Evolutionary conservation across 768 basidiomycete species (phyloP).

Genomic region (Erythrobasidium yunnanense): DNA sequence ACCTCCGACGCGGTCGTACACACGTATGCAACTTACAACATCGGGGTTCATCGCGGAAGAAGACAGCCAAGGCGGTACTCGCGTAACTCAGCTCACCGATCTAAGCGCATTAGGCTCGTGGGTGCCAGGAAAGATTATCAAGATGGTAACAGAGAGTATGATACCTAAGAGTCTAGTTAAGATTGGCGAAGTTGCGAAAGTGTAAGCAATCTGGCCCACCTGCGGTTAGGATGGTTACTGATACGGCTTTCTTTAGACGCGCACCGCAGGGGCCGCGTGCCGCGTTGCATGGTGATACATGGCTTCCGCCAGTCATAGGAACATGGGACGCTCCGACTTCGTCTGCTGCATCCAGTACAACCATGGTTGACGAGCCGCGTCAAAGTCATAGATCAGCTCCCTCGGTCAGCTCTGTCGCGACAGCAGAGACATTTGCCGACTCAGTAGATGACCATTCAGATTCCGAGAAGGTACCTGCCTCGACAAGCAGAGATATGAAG

Average conservation of each 20-base stretch:
- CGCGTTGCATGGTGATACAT: constrained; percentile 14
- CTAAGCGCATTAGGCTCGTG: constrained; percentile 33
- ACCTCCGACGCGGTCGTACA: constrained; percentile 27
- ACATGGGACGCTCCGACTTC: background rate
- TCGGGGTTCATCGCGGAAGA: constrained; percentile 36
- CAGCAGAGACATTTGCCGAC: no score
- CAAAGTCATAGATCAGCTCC: background rate
- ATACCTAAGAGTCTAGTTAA: constrained; percentile 35
- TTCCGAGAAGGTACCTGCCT: background rate
- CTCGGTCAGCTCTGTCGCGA: no score
- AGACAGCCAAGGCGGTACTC: constrained; percentile 27
- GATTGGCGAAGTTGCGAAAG: constrained; percentile 30
- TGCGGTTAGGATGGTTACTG: background rate
- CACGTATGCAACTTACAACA: constrained; percentile 32
- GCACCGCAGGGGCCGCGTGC: background rate
- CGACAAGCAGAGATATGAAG: background rate
- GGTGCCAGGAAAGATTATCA: constrained; percentile 29
- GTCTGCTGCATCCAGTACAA: background rate
- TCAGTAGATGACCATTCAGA: background rate
- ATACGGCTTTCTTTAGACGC: background rate
- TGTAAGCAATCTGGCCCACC: background rate
- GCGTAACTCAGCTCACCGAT: constrained; percentile 35
- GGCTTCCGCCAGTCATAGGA: constrained; percentile 33
- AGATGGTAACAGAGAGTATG: constrained; percentile 33
- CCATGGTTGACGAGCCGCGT: background rate